Conservation (phyloP, 2,329 filamentous ascomycete species). For the Seiridium cupressi region DNA sequence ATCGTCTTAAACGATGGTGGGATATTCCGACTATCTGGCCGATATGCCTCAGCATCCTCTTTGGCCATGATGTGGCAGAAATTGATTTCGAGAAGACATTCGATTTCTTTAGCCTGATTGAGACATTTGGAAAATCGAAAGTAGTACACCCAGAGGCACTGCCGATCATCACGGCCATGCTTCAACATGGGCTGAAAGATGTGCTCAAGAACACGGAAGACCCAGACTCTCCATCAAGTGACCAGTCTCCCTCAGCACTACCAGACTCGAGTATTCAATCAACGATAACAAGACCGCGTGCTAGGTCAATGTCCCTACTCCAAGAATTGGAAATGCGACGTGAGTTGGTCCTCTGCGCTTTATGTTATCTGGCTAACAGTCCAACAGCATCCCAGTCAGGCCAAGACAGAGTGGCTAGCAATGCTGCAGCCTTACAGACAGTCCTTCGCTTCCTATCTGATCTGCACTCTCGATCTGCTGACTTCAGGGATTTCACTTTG, state of each 20-base stretch:
- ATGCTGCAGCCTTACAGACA: constrained; percentile 68
- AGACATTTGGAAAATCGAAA: constrained; percentile 67
- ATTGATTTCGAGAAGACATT: constrained; percentile 73
- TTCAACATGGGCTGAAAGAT: constrained; percentile 79
- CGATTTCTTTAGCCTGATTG: constrained; percentile 70
- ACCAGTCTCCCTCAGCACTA: constrained; percentile 16
- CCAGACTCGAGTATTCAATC: constrained; percentile 23
- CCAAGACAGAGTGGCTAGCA: constrained; percentile 50
- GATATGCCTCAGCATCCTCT: constrained; percentile 83
- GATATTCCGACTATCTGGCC: constrained; percentile 81
- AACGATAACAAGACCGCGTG: constrained; percentile 36
- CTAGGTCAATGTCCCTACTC: constrained; percentile 66
- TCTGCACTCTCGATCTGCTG: constrained; percentile 71
- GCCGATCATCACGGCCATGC: constrained; percentile 78
- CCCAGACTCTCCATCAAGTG: constrained; percentile 48
- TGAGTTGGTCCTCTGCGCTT: constrained; percentile 31
- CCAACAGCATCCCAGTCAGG: constrained; percentile 35
- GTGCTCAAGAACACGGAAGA: constrained; percentile 62
- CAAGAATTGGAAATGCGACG: constrained; percentile 55
- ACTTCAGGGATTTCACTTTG: constrained; percentile 80
- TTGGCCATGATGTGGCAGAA: constrained; percentile 76
- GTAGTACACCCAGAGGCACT: constrained; percentile 77
- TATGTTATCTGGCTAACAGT: constrained; percentile 6
- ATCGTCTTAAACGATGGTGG: constrained; percentile 85
- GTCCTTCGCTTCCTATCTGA: constrained; percentile 78